Conservation (phyloP, 2,329 filamentous ascomycete genomes). For the Exophiala viscosa region DNA sequence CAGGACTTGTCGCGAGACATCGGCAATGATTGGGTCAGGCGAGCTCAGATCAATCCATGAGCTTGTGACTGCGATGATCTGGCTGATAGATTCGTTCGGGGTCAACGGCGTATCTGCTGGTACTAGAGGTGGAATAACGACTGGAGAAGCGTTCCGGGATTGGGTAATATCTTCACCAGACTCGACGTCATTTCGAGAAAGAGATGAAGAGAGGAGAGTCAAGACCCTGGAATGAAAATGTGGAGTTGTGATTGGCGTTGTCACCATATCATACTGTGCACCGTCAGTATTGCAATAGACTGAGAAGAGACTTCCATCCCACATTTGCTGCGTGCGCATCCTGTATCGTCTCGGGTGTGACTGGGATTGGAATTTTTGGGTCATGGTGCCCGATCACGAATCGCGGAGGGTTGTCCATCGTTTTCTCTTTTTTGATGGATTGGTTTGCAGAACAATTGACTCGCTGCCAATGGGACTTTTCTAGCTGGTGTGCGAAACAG, state of each 20-base stretch:
- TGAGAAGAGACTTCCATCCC: slow-evolving; percentile 25
- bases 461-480: too few relatives aligned
- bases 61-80: slow-evolving; percentile 75
- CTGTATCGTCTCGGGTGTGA: slow-evolving; percentile 50
- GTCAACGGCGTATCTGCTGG: slow-evolving; percentile 60
- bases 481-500: too few relatives aligned
- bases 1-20: slow-evolving; percentile 83
- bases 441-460: not conserved
- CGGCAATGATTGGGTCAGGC: slow-evolving; percentile 73
- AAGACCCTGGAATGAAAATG: slow-evolving; percentile 59
- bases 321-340: slow-evolving; percentile 57
- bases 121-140: slow-evolving; percentile 40
- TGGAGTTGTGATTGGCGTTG: slow-evolving; percentile 58
- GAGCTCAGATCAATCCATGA: slow-evolving; percentile 91
- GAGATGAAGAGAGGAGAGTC: slow-evolving; percentile 49
- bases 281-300: slow-evolving; percentile 15
- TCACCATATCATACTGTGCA: slow-evolving; percentile 63
- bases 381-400: slow-evolving; percentile 64
- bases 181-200: slow-evolving; percentile 40
- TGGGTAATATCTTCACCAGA: slow-evolving; percentile 39
- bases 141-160: slow-evolving; percentile 38
- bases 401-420: slow-evolving; percentile 38
- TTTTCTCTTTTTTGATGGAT: not conserved
- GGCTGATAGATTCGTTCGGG: slow-evolving; percentile 74
- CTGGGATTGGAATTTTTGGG: slow-evolving; percentile 47